A percentile compares a stretch with the other conserved stretches of the same genome.
phyloP scores from a whole-genome alignment of 345 rosid species.

The Cardamine occulta region DNA sequence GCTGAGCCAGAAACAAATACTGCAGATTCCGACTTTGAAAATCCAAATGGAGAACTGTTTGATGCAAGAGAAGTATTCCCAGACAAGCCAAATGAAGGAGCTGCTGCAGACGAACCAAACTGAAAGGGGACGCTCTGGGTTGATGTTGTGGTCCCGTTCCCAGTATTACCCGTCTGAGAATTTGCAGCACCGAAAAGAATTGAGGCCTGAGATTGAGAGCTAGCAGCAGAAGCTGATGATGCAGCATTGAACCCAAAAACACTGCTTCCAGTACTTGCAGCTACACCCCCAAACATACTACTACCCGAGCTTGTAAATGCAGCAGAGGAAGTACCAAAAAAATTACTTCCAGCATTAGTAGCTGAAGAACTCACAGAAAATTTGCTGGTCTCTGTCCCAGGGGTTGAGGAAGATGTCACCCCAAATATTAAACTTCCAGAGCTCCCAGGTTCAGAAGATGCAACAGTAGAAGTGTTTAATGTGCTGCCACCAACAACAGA shows the following conservation, averaged over 20 bases:
- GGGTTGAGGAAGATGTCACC: slow-evolving; percentile 38
- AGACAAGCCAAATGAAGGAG: slow-evolving; percentile 54
- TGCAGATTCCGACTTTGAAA: slow-evolving; percentile 51
- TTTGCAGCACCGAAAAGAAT: slow-evolving; percentile 48
- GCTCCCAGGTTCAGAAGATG: slow-evolving; percentile 45
- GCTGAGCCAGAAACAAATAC: slow-evolving; percentile 53
- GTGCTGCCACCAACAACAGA: slow-evolving; percentile 37
- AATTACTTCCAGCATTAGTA: slow-evolving; percentile 39
- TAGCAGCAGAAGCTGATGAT: slow-evolving; percentile 46
- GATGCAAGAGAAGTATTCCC: slow-evolving; percentile 54
- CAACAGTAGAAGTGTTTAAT: slow-evolving; percentile 25
- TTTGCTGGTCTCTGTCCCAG: slow-evolving; percentile 36
- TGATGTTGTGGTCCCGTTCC: slow-evolving; percentile 50
- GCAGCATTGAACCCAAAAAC: slow-evolving; percentile 56
- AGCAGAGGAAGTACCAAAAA: slow-evolving; percentile 48
- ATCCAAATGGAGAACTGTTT: slow-evolving; percentile 54
- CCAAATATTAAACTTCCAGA: slow-evolving; percentile 47
- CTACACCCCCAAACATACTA: slow-evolving; percentile 37
- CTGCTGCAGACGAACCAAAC: slow-evolving; percentile 56
- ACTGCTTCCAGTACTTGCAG: slow-evolving; percentile 43
- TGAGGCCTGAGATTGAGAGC: slow-evolving; percentile 55
- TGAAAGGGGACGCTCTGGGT: slow-evolving; percentile 58
- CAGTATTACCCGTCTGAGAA: slow-evolving; percentile 52
- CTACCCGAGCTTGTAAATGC: slow-evolving; percentile 47
- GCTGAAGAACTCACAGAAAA: slow-evolving; percentile 41